Base-by-base conservation (phyloP, 2,329 filamentous ascomycete species). In the Mariannaea sp. region DNA sequence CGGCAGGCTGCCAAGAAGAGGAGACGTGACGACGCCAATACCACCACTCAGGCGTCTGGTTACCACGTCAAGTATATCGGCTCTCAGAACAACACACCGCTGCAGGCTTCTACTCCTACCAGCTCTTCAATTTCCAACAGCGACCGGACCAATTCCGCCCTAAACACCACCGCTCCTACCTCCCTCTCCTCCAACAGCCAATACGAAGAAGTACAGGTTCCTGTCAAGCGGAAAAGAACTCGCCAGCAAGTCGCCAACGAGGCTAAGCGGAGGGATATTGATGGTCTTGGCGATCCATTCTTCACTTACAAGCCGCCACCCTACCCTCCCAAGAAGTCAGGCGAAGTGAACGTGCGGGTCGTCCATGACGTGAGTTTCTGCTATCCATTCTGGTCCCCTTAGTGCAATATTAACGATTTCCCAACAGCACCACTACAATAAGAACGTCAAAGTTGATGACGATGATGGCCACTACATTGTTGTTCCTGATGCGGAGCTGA, bases 391-490 rank as follows among this genome's bases (percentile, higher is more conserved):
- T 27, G 17, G 22, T 20, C 14, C 19, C 6, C 20, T 9, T 39
- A 17, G 19, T 26, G 14, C 26, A 32, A 27, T 12, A 46, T 44
- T 63, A 36, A 64, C 60, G 44, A 48, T 24, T 35, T 32, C 43
- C 29, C 3, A 24, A 32, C 24, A 70, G 68, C 66, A 69, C 42
- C 68, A 69, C 32, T 75, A 77, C 41, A 77, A 77, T 53, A 82
- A 81, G 58, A 77, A 85, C 60, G 80, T 86, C 63, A 94, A 95
- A 70, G 88, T 94, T 38, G 94, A 99, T 66, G 94, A 99, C 61
- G 92, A 97, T 39, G 94, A 99, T 65, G 94, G 94, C 5, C 94
- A 99, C 73, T 99, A 97, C 69, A 91, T 97, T 63, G 92, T 99
- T 17, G 86, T 89, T 1, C 89, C 92, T 24, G 90, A 96, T 62